Evolutionary conservation across 2,329 filamentous ascomycete species (phyloP).

Genomic region (Colletotrichum musae): DNA sequence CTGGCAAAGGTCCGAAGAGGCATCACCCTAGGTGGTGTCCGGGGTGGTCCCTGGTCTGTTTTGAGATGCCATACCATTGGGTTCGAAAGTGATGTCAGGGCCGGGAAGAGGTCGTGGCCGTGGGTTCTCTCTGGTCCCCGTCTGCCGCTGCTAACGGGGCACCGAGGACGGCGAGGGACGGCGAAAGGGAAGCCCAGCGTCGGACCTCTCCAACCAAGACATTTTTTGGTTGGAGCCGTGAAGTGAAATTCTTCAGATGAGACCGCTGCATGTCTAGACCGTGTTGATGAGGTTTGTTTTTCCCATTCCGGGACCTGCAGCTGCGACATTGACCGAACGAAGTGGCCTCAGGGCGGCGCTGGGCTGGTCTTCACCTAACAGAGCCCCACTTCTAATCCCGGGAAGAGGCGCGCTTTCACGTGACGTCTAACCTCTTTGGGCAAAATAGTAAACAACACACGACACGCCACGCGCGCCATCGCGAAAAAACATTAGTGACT

Average conservation of each 20-base stretch:
- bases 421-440: conserved; percentile 29
- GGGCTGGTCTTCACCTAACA: conserved; percentile 22
- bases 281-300: conserved; percentile 33
- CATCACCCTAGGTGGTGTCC: conserved; percentile 15
- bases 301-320: conserved; percentile 32
- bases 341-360: conserved; percentile 7
- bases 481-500: conserved; percentile 29
- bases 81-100: conserved; percentile 37
- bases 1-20: conserved; percentile 28
- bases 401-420: conserved; percentile 37
- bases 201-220: conserved; percentile 16
- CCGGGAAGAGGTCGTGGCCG: conserved; percentile 12
- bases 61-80: conserved; percentile 38
- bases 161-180: conserved; percentile 4
- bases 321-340: conserved; percentile 20
- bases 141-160: conserved; percentile 13
- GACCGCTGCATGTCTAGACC: conserved; percentile 37
- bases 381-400: conserved; percentile 2
- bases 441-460: conserved; percentile 42
- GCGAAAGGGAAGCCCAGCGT: conserved; percentile 1
- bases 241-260: conserved; percentile 37
- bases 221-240: conserved; percentile 8
- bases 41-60: conserved; percentile 31
- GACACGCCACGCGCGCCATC: conserved; percentile 39
- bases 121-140: background rate